Conservation (phyloP, 176 grass and related monocot species). For the Hsuehochloa calcarea region DNA sequence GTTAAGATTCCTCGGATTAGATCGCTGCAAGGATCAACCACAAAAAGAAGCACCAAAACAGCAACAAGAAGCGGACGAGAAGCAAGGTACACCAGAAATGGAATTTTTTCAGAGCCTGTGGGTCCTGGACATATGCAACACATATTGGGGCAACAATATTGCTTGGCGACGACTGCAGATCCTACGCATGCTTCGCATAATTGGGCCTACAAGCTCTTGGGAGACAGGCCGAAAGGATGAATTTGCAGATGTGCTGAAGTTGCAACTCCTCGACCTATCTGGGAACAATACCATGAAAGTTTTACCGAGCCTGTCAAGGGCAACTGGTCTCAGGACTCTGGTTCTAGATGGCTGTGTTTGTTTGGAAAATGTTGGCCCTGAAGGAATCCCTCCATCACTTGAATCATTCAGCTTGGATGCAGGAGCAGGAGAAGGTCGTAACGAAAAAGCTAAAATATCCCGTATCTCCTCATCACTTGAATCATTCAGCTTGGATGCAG, state of each 20-base stretch:
- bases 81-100: neutral
- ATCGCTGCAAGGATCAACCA: too few species aligned
- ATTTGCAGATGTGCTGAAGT: neutral
- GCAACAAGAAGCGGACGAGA: neutral
- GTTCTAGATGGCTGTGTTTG: neutral
- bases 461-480: too few species aligned
- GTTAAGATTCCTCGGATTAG: too few species aligned
- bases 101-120: neutral
- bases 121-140: neutral
- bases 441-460: too few species aligned
- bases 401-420: neutral
- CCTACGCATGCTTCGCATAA: neutral
- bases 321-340: neutral
- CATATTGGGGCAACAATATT: neutral
- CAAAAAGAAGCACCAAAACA: too few species aligned
- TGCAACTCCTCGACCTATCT: slow-evolving; percentile 6
- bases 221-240: neutral
- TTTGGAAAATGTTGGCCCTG: neutral
- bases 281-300: neutral
- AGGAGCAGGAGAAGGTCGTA: too few species aligned
- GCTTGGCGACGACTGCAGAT: neutral
- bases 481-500: too few species aligned
- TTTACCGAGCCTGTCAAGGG: neutral
- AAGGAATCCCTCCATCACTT: neutral
- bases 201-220: neutral